phyloP scores from a whole-genome alignment of 1,284 basidiomycete species.

The Pterula multifida region DNA sequence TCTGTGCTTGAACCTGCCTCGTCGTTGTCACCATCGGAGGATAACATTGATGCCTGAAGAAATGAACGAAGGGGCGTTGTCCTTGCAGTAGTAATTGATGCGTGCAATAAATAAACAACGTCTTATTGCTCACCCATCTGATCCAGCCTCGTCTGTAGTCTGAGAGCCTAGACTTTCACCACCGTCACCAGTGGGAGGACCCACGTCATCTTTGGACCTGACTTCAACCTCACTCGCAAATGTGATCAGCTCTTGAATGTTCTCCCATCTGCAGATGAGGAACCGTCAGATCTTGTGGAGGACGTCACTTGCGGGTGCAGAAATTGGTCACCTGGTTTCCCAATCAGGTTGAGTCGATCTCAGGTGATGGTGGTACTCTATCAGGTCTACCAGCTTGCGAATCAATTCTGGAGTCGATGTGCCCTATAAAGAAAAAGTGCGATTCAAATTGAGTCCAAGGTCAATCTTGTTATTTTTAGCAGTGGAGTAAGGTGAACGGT shows the following conservation, averaged over 20 bases:
- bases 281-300: neutral
- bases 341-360: conserved; percentile 62
- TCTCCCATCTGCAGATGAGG: conserved; percentile 52
- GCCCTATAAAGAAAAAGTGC: conserved; percentile 34
- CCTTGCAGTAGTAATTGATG: conserved; percentile 20
- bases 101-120: neutral
- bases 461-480: neutral
- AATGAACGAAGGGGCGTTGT: conserved; percentile 68
- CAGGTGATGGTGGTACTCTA: conserved; percentile 62
- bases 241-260: conserved; percentile 74
- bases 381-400: conserved; percentile 42
- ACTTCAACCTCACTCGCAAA: conserved; percentile 47
- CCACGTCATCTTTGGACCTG: neutral
- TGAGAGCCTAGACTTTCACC: conserved; percentile 11
- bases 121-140: neutral
- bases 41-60: conserved; percentile 76
- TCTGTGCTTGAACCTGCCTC: conserved; percentile 47
- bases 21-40: conserved; percentile 65
- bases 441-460: conserved; percentile 1
- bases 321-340: conserved; percentile 29
- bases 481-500: neutral
- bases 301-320: neutral
- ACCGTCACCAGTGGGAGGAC: neutral
- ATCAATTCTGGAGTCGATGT: conserved; percentile 58
- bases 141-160: conserved; percentile 2